Conservation (phyloP, 1,284 basidiomycete species). For the Melanopsichium pennsylvanicum region DNA sequence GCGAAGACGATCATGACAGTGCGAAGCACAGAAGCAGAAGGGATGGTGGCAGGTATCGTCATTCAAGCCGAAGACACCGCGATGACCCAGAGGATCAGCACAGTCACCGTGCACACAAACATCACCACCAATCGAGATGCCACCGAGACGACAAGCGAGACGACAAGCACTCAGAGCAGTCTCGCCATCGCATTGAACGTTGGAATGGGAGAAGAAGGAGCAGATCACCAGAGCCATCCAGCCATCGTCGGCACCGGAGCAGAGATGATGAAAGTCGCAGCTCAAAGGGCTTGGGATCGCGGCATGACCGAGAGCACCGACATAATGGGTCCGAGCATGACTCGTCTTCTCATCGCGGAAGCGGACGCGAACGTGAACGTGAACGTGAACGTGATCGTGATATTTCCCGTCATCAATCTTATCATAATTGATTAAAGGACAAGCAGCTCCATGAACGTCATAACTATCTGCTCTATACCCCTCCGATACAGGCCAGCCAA, state of each 20-base stretch:
- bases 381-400: not conserved
- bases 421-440: not conserved
- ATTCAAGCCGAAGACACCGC: slow-evolving; percentile 6
- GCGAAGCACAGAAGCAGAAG: slow-evolving; percentile 12
- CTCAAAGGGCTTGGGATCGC: not conserved
- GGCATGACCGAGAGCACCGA: not conserved
- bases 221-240: slow-evolving; percentile 16
- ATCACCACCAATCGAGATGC: slow-evolving; percentile 3
- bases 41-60: not conserved
- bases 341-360: slow-evolving; percentile 2
- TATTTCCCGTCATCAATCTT: not conserved
- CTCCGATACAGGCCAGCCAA: too few relatives aligned
- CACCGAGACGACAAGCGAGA: slow-evolving; percentile 10
- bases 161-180: slow-evolving; percentile 4
- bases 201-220: slow-evolving; percentile 19
- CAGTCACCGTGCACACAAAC: slow-evolving; percentile 3
- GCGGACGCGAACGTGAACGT: not conserved
- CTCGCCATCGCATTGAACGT: slow-evolving; percentile 2
- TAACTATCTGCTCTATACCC: too few relatives aligned
- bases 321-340: not conserved
- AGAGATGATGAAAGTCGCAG: not conserved
- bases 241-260: slow-evolving; percentile 4
- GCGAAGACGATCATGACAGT: slow-evolving; percentile 25
- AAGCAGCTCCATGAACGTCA: too few relatives aligned
- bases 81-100: slow-evolving; percentile 10